Conservation (phyloP, 768 basidiomycete species). For the Trametes cingulata region DNA sequence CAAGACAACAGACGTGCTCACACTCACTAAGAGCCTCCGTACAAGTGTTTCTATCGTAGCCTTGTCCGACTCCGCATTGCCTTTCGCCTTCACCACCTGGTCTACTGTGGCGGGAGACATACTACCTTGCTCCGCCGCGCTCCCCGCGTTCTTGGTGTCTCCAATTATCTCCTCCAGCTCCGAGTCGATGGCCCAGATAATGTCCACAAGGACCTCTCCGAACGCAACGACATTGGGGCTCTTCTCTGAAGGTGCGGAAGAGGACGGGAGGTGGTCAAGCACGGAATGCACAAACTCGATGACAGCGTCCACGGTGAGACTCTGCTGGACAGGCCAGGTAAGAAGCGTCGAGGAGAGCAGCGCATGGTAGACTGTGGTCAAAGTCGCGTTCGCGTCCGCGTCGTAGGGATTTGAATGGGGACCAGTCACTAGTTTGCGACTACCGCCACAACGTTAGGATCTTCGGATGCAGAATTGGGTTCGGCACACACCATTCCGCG, state of each 20-base stretch:
- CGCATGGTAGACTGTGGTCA: conserved; percentile 70
- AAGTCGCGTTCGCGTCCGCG: conserved; percentile 50
- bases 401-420: conserved; percentile 62
- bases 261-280: conserved; percentile 63
- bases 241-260: conserved; percentile 35
- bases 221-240: conserved; percentile 48
- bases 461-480: conserved; percentile 18
- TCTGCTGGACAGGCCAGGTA: conserved; percentile 52
- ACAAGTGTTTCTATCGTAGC: conserved; percentile 58
- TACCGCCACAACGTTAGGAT: conserved; percentile 32
- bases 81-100: conserved; percentile 41
- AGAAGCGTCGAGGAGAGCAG: conserved; percentile 59
- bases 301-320: conserved; percentile 51
- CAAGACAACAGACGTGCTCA: conserved; percentile 2
- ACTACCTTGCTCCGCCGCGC: conserved; percentile 24
- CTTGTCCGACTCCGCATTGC: conserved; percentile 63
- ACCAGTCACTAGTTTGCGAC: conserved; percentile 60
- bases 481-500: conserved; percentile 54
- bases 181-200: conserved; percentile 79
- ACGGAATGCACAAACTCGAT: conserved; percentile 67
- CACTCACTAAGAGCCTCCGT: conserved; percentile 60
- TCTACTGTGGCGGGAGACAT: conserved; percentile 20
- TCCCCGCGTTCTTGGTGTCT: conserved; percentile 48
- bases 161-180: conserved; percentile 69
- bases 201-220: conserved; percentile 74